These are phyloP conservation scores for Trichoderma simmonsii DNA, from an alignment of 2,329 filamentous ascomycete genomes.

Conservation along the genomic window DNA sequence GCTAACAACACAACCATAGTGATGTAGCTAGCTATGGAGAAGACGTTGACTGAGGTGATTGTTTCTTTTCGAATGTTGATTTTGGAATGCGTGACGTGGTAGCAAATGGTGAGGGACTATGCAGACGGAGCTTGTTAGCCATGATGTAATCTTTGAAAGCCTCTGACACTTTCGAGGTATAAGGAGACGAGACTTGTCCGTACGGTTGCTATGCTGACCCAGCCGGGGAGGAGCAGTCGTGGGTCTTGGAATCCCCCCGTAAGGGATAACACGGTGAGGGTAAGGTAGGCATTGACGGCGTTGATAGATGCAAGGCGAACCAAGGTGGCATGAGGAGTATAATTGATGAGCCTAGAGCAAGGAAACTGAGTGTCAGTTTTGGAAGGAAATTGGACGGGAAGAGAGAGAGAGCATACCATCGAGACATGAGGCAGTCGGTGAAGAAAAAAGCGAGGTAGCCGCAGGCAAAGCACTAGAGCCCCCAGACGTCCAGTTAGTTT, in stretches of 20 bases:
- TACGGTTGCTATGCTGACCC: conserved; percentile 75
- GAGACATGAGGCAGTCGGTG: conserved; percentile 79
- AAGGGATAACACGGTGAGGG: conserved; percentile 67
- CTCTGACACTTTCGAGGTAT: neutral
- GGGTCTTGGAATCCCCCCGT: conserved; percentile 68
- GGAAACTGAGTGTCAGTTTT: neutral
- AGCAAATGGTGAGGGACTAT: conserved; percentile 68
- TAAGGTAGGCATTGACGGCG: conserved; percentile 71
- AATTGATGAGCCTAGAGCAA: conserved; percentile 69
- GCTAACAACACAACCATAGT: conserved; percentile 68
- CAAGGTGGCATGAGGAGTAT: conserved; percentile 76
- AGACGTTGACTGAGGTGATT: conserved; percentile 71
- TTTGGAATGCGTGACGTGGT: conserved; percentile 74
- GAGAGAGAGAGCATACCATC: conserved; percentile 55
- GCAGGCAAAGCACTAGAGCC: conserved; percentile 64
- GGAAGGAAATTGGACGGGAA: neutral
- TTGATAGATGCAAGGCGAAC: conserved; percentile 75
- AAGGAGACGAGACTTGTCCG: conserved; percentile 24
- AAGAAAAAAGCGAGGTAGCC: conserved; percentile 81
- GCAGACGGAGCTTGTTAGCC: neutral
- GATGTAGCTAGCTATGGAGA: conserved; percentile 72
- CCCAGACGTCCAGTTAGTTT: neutral
- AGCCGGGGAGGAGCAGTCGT: conserved; percentile 69
- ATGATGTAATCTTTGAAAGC: neutral
- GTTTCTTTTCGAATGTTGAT: conserved; percentile 79